phyloP scores from a whole-genome alignment of 768 basidiomycete genomes.

The Psilocybe cyanescens region DNA sequence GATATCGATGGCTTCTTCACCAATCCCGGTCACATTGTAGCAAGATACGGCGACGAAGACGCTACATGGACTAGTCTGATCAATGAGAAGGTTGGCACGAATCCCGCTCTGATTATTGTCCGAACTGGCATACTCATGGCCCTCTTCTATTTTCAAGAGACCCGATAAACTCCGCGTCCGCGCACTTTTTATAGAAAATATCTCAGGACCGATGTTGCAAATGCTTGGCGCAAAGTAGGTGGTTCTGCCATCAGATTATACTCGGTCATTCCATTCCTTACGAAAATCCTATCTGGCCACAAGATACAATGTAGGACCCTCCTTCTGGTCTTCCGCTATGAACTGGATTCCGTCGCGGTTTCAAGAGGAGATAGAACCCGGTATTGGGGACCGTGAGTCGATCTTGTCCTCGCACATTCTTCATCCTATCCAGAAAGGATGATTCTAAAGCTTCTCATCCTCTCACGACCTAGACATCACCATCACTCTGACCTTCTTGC shows the following conservation, averaged over 20 bases:
- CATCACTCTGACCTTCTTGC: conserved; percentile 59
- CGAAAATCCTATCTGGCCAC: neutral
- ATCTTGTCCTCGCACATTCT: neutral
- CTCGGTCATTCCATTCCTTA: conserved; percentile 41
- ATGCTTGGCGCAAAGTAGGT: conserved; percentile 64
- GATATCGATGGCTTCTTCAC: conserved; percentile 40
- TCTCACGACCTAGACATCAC: conserved; percentile 54
- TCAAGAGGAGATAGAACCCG: conserved; percentile 48
- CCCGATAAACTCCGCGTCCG: conserved; percentile 46
- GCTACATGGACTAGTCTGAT: conserved; percentile 42
- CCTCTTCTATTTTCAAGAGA: conserved; percentile 25
- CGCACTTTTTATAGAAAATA: conserved; percentile 56
- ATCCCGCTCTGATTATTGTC: neutral
- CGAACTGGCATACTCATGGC: neutral
- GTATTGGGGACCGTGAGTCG: conserved; percentile 55
- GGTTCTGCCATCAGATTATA: conserved; percentile 32
- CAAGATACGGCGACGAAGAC: conserved; percentile 27
- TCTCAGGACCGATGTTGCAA: conserved; percentile 56
- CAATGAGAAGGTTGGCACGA: conserved; percentile 25
- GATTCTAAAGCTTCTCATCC: neutral
- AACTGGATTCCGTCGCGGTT: conserved; percentile 75
- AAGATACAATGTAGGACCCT: conserved; percentile 65
- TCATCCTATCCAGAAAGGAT: neutral
- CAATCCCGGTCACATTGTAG: conserved; percentile 27
- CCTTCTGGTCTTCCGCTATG: conserved; percentile 67